Evolutionary conservation across 1,139 yeast genomes (phyloP), one percentile per base, ranked within the genome.

Genomic region (Blastobotrys malaysiensis): DNA sequence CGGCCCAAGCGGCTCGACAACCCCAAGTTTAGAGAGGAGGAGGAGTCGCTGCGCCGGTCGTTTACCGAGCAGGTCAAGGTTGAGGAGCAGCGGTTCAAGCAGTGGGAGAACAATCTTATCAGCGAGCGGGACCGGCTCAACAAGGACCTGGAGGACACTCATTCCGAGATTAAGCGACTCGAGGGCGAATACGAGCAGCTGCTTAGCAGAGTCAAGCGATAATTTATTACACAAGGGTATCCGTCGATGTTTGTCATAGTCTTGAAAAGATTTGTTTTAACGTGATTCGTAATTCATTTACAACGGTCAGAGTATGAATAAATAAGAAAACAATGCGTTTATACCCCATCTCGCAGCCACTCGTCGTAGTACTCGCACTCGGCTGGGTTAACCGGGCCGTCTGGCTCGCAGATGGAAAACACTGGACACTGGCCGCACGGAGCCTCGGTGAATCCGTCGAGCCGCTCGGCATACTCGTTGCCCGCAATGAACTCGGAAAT

Each of bases 61-160:
- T 93, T 93, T 73, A 93, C 98, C n/a, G 98, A 91, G 70, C 98
- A 93, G 75, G 97, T 95, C 59, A 90, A 91, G 75, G 88, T 89
- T 50, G 99, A 93, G 74, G 99, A 95, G 68, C 95, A 88, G 67
- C 81, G 99, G 69, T 95, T 93, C 75, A 86, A 96, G 77, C 96
- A 91, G 76, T 93, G 99, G 98, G 98, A 91, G 74, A 88, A 90
- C 63, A 91, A 91, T 69, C 88, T 93, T 64, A 95, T 90, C 61
- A 88, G 88, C 63, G 98, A 91, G 75, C 85, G 97, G 74, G 89
- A 90, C 73, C 83, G 96, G 71, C 80, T 95, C 70, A 93, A 93
- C 74, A 88, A 86, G 72, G 99, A 93, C 72, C 80, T 95, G 67
- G 97, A 91, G 66, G 90, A 87, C 63, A 82, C 93, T 74, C 97